Percentiles rank a stretch among this genome's conserved stretches.
Evolutionary conservation across 148 eudicot species (phyloP).

Genomic region (Euryodendron excelsum): DNA sequence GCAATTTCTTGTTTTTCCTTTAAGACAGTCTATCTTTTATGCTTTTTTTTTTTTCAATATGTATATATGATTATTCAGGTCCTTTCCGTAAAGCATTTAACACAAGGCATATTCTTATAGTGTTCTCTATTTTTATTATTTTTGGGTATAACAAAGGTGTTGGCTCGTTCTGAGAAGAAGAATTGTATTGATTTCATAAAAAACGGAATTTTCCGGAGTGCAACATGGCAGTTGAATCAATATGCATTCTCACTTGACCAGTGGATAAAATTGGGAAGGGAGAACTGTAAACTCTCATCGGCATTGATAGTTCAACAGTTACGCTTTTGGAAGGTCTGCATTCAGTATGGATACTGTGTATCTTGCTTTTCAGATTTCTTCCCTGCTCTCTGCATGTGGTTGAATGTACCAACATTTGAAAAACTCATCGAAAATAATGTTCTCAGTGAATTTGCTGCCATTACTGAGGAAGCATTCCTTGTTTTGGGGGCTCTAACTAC

Average conservation of each 20-base stretch:
- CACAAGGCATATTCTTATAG: background rate
- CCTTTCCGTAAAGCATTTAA: constrained; percentile 1
- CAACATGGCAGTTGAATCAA: constrained; percentile 72
- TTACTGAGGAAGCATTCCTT: constrained; percentile 65
- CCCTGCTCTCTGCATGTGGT: constrained; percentile 76
- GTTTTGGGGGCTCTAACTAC: constrained; percentile 57
- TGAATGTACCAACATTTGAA: constrained; percentile 62
- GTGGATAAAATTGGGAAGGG: constrained; percentile 64
- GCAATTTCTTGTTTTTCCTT: constrained; percentile 14
- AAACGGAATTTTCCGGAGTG: constrained; percentile 55
- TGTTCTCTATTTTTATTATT: constrained; percentile 4
- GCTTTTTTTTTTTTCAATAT: background rate
- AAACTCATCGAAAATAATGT: constrained; percentile 45
- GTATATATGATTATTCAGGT: background rate
- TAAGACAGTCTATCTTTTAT: background rate
- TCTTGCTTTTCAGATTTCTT: constrained; percentile 64
- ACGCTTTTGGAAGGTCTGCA: constrained; percentile 88
- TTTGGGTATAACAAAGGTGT: constrained; percentile 44
- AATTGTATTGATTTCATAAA: constrained; percentile 52
- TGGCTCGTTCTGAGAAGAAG: constrained; percentile 66
- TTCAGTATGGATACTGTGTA: constrained; percentile 60
- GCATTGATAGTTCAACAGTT: constrained; percentile 74
- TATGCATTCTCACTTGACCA: constrained; percentile 49
- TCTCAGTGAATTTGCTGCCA: constrained; percentile 59
- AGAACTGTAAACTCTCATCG: constrained; percentile 59